Evolutionary conservation across 148 eudicot genomes (phyloP), one percentile per base, ranked within the genome.

Genomic region (Amaranthus hypochondriacus): DNA sequence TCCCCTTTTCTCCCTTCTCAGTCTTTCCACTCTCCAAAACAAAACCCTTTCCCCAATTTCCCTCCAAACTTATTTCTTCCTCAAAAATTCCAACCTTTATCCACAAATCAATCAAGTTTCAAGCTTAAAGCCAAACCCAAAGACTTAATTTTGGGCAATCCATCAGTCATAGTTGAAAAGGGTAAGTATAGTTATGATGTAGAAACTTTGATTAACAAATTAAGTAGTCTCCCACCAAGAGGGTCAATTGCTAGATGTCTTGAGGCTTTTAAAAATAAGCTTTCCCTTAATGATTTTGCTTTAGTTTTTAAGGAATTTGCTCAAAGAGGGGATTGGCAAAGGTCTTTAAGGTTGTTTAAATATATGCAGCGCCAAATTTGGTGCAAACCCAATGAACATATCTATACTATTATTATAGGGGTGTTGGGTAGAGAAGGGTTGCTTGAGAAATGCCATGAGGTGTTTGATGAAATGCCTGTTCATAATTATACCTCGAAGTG

Each of bases 351-450:
- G n/a, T 75, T 93, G 51, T 93, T 93, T 74, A 93, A 93, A 82
- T 89, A 93, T 65, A 93, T 93, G 92, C 98, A 93, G 87, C 86
- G 98, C 59, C 98, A 93, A 74, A 79, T 93, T 46, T 93, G 98
- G 98, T 91, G 95, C 55, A 93, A 91, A 80, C 98, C 98, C 14
- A 93, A 93, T 74, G 98, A 93, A 70, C 91, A 89, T 59, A 93
- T 93, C 7, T 89, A 93, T 59, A 87, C 97, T 0, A 84, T 93
- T 49, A 74, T 93, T 3, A 86, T 93, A 43, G 95, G 97, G 4
- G 82, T 93, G 39, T 75, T 93, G 39, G 98, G 98, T 21, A 87
- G 98, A 7, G 97, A 93, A 75, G 95, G 93, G 10, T 81, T 93
- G 78, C 86, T 93, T 55, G 98, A 93, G 58, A 93, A 93, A 73